A percentile compares a stretch with the other conserved stretches of the same genome.
These are phyloP conservation scores for Lindgomyces ingoldianus DNA, from an alignment of 495 filamentous ascomycete species.

Conservation along the genomic window DNA sequence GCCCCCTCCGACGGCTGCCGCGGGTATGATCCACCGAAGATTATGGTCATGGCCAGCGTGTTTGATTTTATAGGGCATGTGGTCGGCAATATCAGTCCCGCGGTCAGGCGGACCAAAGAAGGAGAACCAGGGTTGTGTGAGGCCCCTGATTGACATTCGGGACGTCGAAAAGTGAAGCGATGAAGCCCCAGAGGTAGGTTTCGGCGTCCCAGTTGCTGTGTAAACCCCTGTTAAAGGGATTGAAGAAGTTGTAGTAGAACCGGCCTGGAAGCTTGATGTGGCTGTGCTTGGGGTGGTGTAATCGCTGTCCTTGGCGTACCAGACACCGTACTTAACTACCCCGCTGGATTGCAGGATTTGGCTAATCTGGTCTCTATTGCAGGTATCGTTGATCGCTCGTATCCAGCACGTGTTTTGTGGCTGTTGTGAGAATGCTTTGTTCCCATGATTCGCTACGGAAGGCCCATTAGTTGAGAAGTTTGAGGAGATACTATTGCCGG, in stretches of 20 bases:
- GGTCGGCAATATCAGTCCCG: neutral
- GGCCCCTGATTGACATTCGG: neutral
- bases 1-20: neutral
- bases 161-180: no score
- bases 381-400: constrained; percentile 53
- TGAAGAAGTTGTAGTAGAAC: constrained; percentile 7
- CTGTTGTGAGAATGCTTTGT: constrained; percentile 31
- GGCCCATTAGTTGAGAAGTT: constrained; percentile 58
- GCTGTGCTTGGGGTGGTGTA: constrained; percentile 41
- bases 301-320: constrained; percentile 53
- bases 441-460: constrained; percentile 50
- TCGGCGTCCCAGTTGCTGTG: constrained; percentile 44
- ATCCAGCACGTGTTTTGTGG: constrained; percentile 55
- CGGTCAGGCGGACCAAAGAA: neutral
- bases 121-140: neutral
- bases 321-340: constrained; percentile 52
- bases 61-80: neutral
- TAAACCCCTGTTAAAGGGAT: constrained; percentile 43
- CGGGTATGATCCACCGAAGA: neutral
- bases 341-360: constrained; percentile 50
- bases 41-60: neutral
- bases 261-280: constrained; percentile 10
- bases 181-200: constrained; percentile 25
- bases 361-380: constrained; percentile 50
- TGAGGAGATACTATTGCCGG: constrained; percentile 52